Conservation (phyloP, 1,139 yeast species). For the Kodamaea fungicola region DNA sequence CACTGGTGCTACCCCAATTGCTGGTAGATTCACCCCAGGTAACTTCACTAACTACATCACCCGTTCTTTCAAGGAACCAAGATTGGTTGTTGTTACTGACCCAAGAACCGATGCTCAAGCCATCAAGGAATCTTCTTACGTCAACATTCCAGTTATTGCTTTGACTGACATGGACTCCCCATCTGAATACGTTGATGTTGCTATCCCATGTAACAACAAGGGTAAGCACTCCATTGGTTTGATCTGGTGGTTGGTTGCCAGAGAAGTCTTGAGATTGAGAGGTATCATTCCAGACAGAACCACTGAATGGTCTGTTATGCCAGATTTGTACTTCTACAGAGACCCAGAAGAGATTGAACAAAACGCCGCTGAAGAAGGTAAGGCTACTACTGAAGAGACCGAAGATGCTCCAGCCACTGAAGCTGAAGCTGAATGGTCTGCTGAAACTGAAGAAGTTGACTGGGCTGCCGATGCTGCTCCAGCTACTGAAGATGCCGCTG, state of each 20-base stretch:
- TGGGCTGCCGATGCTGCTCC: constrained; percentile 67
- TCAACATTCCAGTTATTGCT: constrained; percentile 99
- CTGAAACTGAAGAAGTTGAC: constrained; percentile 61
- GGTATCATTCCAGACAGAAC: constrained; percentile 97
- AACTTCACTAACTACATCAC: constrained; percentile 99
- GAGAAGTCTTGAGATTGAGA: constrained; percentile 99
- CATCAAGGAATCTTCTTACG: constrained; percentile 99
- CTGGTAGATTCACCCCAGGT: constrained; percentile 99
- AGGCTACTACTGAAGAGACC: constrained; percentile 45
- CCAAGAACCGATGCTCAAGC: constrained; percentile 99
- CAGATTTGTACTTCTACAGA: constrained; percentile 99
- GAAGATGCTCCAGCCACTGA: constrained; percentile 52
- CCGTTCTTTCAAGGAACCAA: constrained; percentile 99
- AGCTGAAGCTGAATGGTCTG: constrained; percentile 52
- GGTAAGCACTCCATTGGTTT: constrained; percentile 99
- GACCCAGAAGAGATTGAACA: constrained; percentile 99
- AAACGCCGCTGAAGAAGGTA: constrained; percentile 65
- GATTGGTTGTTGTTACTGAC: constrained; percentile 98
- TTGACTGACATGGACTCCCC: constrained; percentile 98
- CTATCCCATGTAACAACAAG: constrained; percentile 99
- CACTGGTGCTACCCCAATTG: constrained; percentile 99
- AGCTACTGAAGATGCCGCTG: constrained; percentile 78
- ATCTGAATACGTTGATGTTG: constrained; percentile 98
- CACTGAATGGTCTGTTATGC: constrained; percentile 98
- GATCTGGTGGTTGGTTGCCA: constrained; percentile 98